These are phyloP conservation scores for Plasmodium cynomolgi DNA, from an alignment of 169 alveolate genomes.

Conservation along the genomic window DNA sequence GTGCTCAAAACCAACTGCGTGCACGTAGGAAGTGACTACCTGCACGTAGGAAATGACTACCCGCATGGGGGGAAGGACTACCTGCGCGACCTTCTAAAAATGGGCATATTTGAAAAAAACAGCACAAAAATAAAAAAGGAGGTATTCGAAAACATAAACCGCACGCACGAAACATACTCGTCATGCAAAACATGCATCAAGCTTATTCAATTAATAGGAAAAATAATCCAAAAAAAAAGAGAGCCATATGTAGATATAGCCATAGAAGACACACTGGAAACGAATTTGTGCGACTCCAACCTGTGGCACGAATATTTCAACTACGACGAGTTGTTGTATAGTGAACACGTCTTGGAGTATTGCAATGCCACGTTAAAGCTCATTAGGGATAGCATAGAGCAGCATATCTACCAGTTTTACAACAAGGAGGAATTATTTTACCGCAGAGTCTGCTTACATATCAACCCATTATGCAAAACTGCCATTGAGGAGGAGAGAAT, in stretches of 20 bases:
- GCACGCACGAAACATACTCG: constrained; percentile 33
- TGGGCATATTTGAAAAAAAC: constrained; percentile 38
- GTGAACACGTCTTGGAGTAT: constrained; percentile 8
- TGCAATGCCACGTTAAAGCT: constrained; percentile 2
- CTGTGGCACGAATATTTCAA: constrained; percentile 49
- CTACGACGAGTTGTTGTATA: constrained; percentile 27
- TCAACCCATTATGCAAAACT: constrained; percentile 28
- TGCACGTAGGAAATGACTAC: no score
- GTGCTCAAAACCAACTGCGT: neutral
- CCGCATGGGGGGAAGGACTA: constrained; percentile 5
- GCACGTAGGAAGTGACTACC: neutral
- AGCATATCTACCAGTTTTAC: constrained; percentile 24
- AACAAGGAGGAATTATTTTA: constrained; percentile 23
- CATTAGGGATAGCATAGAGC: constrained; percentile 25
- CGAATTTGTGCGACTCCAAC: constrained; percentile 14
- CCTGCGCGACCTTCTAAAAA: constrained; percentile 13
- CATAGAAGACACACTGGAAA: constrained; percentile 57
- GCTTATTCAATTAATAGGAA: constrained; percentile 15
- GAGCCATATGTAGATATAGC: constrained; percentile 47
- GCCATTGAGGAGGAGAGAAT: constrained; percentile 38
- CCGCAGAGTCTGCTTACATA: constrained; percentile 1
- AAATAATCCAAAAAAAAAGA: constrained; percentile 48
- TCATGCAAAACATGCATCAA: constrained; percentile 61
- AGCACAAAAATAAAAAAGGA: constrained; percentile 52
- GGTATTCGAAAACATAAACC: constrained; percentile 21